Base-by-base conservation (phyloP, 441 rosid genomes). In the Erysimum pusillum region DNA sequence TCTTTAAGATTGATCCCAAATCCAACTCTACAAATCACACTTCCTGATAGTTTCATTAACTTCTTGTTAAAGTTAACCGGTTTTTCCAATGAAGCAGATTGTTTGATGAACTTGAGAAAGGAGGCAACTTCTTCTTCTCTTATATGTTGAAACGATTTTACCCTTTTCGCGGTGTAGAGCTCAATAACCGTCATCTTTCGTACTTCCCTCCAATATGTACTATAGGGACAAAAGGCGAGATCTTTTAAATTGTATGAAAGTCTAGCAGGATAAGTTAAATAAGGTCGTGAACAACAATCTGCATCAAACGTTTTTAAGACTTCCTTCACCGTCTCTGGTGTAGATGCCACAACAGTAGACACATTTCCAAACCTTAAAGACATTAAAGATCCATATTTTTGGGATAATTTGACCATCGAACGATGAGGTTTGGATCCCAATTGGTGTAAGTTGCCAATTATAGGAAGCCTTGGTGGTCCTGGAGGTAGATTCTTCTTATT, bases 101-200 rank as follows among this genome's bases (percentile, higher is more conserved):
- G 10, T 3, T 65, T 34, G 38, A 56, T 7, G 58, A 32, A 73
- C 0, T 53, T 28, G 0, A 64, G 28, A 0, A 73, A 64, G 5
- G 51, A 74, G 3, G 45, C 36, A 34, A 74, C 71, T 66, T 74
- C 79, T 62, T 64, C 75, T 58, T 75, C 69, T 66, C 79, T 64
- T 31, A 69, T 8, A 49, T 53, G 49, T 11, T 67, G 69, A 39
- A 79, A 69, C 4, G 82, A 79, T 35, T 46, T 34, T 5, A 79
- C 79, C 53, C 76, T 66, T 45, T 79, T 74, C 9, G 59, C 31
- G 1, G 75, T 69, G 9, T 68, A 48, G 36, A 79, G 76, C n/a
- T 75, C 79, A 9, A 75, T 9, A 9, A 75, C 61, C 15, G 73
- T 67, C 49, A 67, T 35, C 62, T 75, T 75, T 13, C 79, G 6